These are phyloP conservation scores for Gaeumannomyces tritici DNA, from an alignment of 2,329 filamentous ascomycete genomes.

Conservation along the genomic window DNA sequence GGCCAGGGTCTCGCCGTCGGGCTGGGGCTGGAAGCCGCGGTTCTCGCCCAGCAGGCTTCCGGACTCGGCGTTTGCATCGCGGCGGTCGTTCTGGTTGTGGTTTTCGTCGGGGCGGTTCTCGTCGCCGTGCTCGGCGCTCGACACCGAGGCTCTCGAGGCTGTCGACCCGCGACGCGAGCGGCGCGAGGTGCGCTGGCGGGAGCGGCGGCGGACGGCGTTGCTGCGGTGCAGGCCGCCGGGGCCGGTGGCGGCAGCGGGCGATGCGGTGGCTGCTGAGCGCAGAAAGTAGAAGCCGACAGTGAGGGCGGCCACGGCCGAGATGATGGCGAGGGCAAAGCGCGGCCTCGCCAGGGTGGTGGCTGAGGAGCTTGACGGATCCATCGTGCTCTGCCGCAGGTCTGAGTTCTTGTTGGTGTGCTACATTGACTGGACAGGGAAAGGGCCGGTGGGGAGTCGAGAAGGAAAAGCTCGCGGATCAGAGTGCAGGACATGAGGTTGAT, in stretches of 20 bases:
- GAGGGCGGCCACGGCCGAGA: conserved; percentile 9
- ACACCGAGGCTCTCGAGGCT: conserved; percentile 19
- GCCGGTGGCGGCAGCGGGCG: not conserved
- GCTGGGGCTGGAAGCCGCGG: conserved; percentile 12
- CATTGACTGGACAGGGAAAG: not conserved
- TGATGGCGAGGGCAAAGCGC: conserved; percentile 8
- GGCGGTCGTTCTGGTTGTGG: conserved; percentile 4
- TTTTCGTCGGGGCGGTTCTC: conserved; percentile 22
- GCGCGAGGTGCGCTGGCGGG: conserved; percentile 11
- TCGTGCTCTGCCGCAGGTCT: conserved; percentile 2
- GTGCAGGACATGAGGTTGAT: not conserved
- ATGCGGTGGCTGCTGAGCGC: conserved; percentile 4
- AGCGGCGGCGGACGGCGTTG: conserved; percentile 12
- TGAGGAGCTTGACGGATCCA: conserved; percentile 8
- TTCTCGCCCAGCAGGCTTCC: not conserved
- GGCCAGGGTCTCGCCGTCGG: conserved; percentile 21
- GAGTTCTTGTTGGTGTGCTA: not conserved
- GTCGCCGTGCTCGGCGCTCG: conserved; percentile 24
- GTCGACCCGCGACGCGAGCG: conserved; percentile 6
- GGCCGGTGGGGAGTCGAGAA: not conserved
- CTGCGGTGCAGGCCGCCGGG: conserved; percentile 8
- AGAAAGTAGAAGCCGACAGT: conserved; percentile 9
- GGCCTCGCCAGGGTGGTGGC: conserved; percentile 9
- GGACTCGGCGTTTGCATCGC: conserved; percentile 7
- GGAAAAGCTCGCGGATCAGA: not conserved